These are phyloP conservation scores for Teunomyces aglyptinius DNA, from an alignment of 805 yeast species.

Conservation along the genomic window DNA sequence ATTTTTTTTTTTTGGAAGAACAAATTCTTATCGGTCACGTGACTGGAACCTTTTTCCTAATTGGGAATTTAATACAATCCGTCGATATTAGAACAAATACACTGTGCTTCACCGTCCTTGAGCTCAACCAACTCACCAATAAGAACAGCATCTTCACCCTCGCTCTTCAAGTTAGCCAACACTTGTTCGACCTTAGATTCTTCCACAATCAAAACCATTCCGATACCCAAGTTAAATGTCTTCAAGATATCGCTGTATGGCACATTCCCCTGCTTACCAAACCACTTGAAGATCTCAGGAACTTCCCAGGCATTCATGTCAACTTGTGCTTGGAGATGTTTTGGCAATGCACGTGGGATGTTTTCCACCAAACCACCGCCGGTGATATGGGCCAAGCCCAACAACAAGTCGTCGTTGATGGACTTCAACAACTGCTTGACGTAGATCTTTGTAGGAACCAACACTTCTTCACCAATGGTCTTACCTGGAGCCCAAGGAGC, in stretches of 20 bases:
- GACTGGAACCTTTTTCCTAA: neutral
- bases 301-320: slow-evolving; percentile 81
- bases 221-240: slow-evolving; percentile 94
- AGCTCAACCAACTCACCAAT: slow-evolving; percentile 39
- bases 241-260: slow-evolving; percentile 81
- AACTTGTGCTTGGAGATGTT: slow-evolving; percentile 71
- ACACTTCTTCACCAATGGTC: slow-evolving; percentile 80
- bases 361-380: slow-evolving; percentile 98
- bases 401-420: slow-evolving; percentile 60
- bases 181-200: slow-evolving; percentile 61
- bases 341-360: slow-evolving; percentile 91
- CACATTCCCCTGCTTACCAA: slow-evolving; percentile 86
- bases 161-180: slow-evolving; percentile 49
- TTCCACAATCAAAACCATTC: slow-evolving; percentile 89
- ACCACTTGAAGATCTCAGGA: slow-evolving; percentile 91
- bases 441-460: slow-evolving; percentile 90
- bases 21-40: slow-evolving; percentile 1
- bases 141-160: slow-evolving; percentile 70
- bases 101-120: slow-evolving; percentile 52
- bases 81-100: slow-evolving; percentile 53
- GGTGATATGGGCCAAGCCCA: slow-evolving; percentile 95
- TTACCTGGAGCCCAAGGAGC: slow-evolving; percentile 82
- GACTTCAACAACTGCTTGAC: slow-evolving; percentile 86
- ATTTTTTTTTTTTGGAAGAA: too few species aligned
- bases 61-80: slow-evolving; percentile 27